These are phyloP conservation scores for Boletus subparvulus DNA, from an alignment of 768 basidiomycete genomes.

Conservation along the genomic window DNA sequence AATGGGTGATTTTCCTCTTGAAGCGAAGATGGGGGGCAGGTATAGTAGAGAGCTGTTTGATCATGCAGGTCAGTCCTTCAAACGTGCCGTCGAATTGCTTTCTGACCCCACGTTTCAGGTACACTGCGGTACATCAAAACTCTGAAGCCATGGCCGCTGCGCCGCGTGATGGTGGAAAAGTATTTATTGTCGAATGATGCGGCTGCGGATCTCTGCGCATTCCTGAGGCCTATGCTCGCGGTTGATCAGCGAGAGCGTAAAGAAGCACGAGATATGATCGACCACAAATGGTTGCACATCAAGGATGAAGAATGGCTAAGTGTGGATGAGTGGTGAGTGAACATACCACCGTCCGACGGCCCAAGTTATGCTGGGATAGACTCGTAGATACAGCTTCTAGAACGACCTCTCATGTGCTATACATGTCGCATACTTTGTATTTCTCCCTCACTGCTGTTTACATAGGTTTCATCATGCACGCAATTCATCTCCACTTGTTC, in stretches of 20 bases:
- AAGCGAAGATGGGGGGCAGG: constrained; percentile 79
- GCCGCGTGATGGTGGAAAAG: constrained; percentile 86
- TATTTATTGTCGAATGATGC: constrained; percentile 69
- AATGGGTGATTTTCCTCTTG: constrained; percentile 71
- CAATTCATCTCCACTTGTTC: background rate
- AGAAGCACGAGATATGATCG: constrained; percentile 69
- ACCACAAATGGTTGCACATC: constrained; percentile 70
- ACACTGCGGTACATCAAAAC: constrained; percentile 69
- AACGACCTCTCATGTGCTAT: constrained; percentile 4
- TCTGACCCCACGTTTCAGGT: constrained; percentile 39
- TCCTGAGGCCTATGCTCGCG: constrained; percentile 74
- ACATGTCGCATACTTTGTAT: constrained; percentile 8
- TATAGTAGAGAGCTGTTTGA: constrained; percentile 87
- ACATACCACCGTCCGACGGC: background rate
- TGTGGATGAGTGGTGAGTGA: constrained; percentile 32
- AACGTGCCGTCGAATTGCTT: background rate
- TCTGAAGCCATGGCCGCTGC: constrained; percentile 78
- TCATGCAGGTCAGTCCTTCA: constrained; percentile 49
- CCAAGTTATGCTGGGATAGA: constrained; percentile 1
- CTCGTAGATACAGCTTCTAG: constrained; percentile 10
- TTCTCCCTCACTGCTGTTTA: background rate
- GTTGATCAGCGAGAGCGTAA: constrained; percentile 68
- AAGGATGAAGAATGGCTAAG: constrained; percentile 31
- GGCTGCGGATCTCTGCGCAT: constrained; percentile 57
- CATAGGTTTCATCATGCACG: background rate